Conservation (phyloP, 441 rosid species). For the Breynia disticha region DNA sequence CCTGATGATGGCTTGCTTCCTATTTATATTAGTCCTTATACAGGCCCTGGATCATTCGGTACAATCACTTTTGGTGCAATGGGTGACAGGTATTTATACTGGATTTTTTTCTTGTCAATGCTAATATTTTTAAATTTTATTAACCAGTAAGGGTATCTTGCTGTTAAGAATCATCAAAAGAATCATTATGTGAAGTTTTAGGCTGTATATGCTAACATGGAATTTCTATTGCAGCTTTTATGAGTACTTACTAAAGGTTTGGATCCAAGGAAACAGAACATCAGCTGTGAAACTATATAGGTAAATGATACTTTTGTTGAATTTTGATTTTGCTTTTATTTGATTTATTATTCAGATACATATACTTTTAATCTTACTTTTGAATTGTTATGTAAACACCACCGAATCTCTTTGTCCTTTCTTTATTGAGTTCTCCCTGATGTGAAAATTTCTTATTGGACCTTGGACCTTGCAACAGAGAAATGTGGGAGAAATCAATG, state of each 20-base stretch:
- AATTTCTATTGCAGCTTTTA: constrained; percentile 60
- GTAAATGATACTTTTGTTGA: constrained; percentile 25
- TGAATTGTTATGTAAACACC: too few species aligned
- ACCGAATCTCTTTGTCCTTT: not conserved
- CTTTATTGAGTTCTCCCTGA: not conserved
- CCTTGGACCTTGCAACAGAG: constrained; percentile 43
- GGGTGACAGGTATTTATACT: not conserved
- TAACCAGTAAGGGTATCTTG: not conserved
- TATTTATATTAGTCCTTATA: constrained; percentile 63
- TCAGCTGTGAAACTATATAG: constrained; percentile 62
- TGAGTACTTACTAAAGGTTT: constrained; percentile 93
- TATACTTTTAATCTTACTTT: too few species aligned
- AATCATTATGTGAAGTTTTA: not conserved
- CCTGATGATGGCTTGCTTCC: constrained; percentile 94
- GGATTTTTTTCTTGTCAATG: not conserved
- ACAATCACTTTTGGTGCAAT: constrained; percentile 92
- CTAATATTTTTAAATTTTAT: not conserved
- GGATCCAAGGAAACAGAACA: constrained; percentile 93
- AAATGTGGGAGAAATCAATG: constrained; percentile 99
- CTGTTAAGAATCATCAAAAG: not conserved
- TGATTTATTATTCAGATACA: too few species aligned
- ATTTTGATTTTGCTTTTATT: not conserved
- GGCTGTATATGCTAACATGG: not conserved
- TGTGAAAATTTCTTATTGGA: constrained; percentile 14
- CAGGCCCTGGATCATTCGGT: constrained; percentile 48